Evolutionary conservation across 306 rosid species (phyloP), one percentile per base, ranked within the genome.

Genomic region (Sicyos baderoa): DNA sequence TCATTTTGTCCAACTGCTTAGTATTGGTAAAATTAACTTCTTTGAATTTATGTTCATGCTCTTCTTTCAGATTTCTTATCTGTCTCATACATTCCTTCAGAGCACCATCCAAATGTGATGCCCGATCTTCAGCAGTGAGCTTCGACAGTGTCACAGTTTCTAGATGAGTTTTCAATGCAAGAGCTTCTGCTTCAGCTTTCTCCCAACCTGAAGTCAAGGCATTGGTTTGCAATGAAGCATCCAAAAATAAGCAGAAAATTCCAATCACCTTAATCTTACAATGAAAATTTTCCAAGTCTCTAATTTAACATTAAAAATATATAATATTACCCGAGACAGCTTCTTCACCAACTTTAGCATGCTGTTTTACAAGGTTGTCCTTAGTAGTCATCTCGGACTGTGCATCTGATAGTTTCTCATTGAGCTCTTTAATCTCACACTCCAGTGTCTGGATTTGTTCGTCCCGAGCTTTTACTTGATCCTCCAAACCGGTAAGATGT

Each of bases 181-280:
- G 82, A 77, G 99, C 97, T 79, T 94, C 99, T 45, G 99, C 91
- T 86, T 94, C 97, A 42, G 99, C 99, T 82, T 94, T 90, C 75
- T 94, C 99, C 99, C 99, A 94, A 71, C 99, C 99, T 94, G 88
- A 68, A 60, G 65, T 18, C 44, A 79, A 76, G 23, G 12, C 5
- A 16, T 1, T 5, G 21, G 29, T 50, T 49, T 29, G 58, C 19
- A 68, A 27, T 21, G 2, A 50, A 50, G n/a, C 16, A 5, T 50
- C 45, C 73, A 51, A 14, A 35, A 47, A 66, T 66, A 51, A 29
- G 49, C 22, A 23, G 40, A 49, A 32, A 50, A 29, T 51, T 68
- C 59, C 17, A n/a, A 68, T 5, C 49, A n/a, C 48, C 29, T 10
- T 9, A 50, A 49, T 1, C 9, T 51, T 27, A 49, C 29, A 16